A percentile compares a stretch with the other conserved stretches of the same genome.
These are phyloP conservation scores for Magnusiomyces fungicola DNA, from an alignment of 1,139 yeast species.

Conservation along the genomic window DNA sequence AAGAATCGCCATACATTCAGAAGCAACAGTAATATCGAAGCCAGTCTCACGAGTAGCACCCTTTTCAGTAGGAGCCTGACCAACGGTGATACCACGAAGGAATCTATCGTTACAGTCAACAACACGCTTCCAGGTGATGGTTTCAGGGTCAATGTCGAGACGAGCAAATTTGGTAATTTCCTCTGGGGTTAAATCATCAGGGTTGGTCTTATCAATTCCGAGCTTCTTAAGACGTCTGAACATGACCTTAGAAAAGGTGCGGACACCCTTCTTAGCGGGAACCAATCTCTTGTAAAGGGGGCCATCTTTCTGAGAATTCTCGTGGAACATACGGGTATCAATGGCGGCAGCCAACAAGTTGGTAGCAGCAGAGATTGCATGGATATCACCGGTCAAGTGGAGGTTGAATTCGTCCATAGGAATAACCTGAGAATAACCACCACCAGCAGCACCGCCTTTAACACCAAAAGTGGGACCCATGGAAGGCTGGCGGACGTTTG, in stretches of 20 bases:
- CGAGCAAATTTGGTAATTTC: slow-evolving; percentile 73
- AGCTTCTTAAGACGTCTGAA: slow-evolving; percentile 68
- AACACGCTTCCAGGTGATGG: slow-evolving; percentile 95
- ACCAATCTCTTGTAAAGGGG: slow-evolving; percentile 82
- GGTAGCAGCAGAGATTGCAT: slow-evolving; percentile 94
- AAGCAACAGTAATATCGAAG: slow-evolving; percentile 93
- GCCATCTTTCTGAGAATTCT: slow-evolving; percentile 83
- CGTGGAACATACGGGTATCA: slow-evolving; percentile 97
- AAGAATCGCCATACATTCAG: slow-evolving; percentile 95
- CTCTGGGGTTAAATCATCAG: slow-evolving; percentile 72
- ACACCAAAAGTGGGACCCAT: slow-evolving; percentile 99
- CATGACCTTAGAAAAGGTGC: slow-evolving; percentile 75
- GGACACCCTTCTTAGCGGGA: slow-evolving; percentile 75
- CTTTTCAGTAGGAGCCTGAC: slow-evolving; percentile 92
- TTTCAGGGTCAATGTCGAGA: slow-evolving; percentile 85
- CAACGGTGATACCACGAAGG: slow-evolving; percentile 84
- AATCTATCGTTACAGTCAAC: slow-evolving; percentile 95
- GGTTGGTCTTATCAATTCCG: slow-evolving; percentile 75
- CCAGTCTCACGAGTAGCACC: slow-evolving; percentile 87
- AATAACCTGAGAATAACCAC: slow-evolving; percentile 96
- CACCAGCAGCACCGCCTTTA: slow-evolving; percentile 99
- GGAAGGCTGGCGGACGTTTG: slow-evolving; percentile 95
- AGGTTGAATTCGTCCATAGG: slow-evolving; percentile 99
- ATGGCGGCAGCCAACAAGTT: slow-evolving; percentile 95
- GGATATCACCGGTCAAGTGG: slow-evolving; percentile 98